Evolutionary conservation across 306 rosid genomes (phyloP).

Genomic region (Fragaria nilgerrensis): DNA sequence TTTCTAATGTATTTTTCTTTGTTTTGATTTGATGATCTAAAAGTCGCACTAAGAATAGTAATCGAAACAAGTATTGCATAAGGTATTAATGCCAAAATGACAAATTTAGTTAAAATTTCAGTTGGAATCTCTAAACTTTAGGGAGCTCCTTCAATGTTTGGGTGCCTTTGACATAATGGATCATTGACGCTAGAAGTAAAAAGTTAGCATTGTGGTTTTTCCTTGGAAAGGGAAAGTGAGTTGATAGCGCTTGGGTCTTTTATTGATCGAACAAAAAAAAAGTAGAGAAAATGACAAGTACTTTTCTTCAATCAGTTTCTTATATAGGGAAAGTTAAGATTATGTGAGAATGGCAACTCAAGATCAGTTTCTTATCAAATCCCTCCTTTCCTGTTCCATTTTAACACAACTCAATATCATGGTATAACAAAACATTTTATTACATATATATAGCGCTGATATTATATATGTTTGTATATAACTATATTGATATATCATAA

Average conservation of each 20-base stretch:
- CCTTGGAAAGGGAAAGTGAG: neutral
- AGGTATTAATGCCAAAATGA: neutral
- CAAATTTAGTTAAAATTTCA: neutral
- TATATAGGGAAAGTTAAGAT: neutral
- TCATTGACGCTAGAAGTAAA: neutral
- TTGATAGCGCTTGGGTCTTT: neutral
- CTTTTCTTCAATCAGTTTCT: neutral
- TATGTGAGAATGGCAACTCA: too few species aligned
- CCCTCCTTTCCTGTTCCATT: too few species aligned
- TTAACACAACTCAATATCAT: too few species aligned
- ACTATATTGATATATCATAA: too few species aligned
- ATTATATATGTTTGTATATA: too few species aligned
- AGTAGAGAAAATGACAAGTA: neutral
- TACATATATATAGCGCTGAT: too few species aligned
- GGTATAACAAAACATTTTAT: too few species aligned
- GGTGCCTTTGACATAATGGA: neutral
- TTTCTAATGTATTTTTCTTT: neutral
- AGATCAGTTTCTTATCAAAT: too few species aligned
- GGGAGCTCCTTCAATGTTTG: neutral
- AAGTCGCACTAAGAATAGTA: neutral
- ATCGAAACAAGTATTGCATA: neutral
- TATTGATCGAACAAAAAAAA: neutral
- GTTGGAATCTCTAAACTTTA: neutral
- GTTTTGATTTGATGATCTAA: neutral
- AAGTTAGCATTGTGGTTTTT: neutral